Evolutionary conservation across 2,329 filamentous ascomycete genomes (phyloP).

Genomic region (Fusarium sp.): DNA sequence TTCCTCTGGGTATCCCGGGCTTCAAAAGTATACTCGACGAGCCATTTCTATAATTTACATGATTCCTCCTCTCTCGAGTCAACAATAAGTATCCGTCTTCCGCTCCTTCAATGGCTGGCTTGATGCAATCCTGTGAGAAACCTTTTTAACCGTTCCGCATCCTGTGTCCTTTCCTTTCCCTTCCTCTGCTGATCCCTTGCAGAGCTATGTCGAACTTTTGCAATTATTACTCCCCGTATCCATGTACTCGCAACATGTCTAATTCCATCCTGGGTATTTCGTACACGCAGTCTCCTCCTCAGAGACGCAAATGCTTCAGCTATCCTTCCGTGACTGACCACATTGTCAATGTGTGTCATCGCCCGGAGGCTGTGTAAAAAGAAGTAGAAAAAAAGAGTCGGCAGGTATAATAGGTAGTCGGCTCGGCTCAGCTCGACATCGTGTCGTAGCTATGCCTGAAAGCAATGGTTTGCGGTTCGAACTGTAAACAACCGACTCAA

Average conservation of each 20-base stretch:
- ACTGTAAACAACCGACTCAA: constrained; percentile 32
- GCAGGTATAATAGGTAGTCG: constrained; percentile 21
- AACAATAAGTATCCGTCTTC: constrained; percentile 10
- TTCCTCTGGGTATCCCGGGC: constrained; percentile 2
- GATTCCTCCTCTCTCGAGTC: constrained; percentile 23
- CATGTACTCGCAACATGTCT: constrained; percentile 45
- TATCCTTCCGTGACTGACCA: constrained; percentile 13
- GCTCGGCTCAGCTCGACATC: constrained; percentile 17
- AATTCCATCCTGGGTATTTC: constrained; percentile 45
- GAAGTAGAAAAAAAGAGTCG: constrained; percentile 28
- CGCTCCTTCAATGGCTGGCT: constrained; percentile 26
- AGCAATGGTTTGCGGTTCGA: constrained; percentile 25
- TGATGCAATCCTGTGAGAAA: constrained; percentile 32
- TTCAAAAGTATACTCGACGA: constrained; percentile 24
- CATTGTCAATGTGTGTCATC: constrained; percentile 9
- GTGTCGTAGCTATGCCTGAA: constrained; percentile 23
- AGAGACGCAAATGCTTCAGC: constrained; percentile 42
- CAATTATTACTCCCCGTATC: constrained; percentile 44
- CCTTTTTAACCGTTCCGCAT: constrained; percentile 26
- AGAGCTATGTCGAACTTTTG: constrained; percentile 38
- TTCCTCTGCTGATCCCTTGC: constrained; percentile 32
- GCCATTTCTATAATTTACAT: constrained; percentile 45
- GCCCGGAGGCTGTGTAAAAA: constrained; percentile 21
- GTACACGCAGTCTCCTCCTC: constrained; percentile 45
- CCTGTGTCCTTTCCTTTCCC: constrained; percentile 29